These are phyloP conservation scores for Lotmaria passim DNA, from an alignment of 208 protist genomes.

Conservation along the genomic window DNA sequence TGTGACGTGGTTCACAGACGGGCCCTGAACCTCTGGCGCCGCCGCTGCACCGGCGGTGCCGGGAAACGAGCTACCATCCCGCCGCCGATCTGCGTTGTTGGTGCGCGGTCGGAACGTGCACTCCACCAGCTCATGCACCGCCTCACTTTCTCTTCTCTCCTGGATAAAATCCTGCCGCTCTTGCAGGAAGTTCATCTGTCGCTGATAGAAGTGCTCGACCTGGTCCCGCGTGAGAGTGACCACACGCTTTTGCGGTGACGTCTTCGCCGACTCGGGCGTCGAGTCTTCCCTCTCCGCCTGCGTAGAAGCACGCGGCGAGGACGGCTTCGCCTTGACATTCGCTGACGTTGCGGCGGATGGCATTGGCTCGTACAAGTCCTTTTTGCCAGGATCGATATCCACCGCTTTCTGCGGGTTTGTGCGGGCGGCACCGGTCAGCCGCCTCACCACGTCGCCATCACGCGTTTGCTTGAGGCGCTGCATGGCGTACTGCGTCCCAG, in stretches of 20 bases:
- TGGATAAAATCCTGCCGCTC: conserved; percentile 28
- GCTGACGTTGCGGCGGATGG: not conserved
- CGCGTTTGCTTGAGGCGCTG: conserved; percentile 29
- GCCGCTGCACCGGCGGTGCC: not conserved
- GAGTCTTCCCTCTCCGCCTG: not conserved
- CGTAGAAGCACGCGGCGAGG: not conserved
- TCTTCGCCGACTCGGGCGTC: not conserved
- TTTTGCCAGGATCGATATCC: not conserved
- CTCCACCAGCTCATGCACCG: conserved; percentile 61
- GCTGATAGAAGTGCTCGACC: conserved; percentile 60
- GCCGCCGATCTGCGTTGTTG: conserved; percentile 36
- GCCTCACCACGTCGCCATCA: conserved; percentile 75
- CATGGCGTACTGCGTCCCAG: conserved; percentile 64
- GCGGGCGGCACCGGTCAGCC: conserved; percentile 39
- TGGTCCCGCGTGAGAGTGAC: conserved; percentile 27
- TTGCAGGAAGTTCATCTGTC: conserved; percentile 47
- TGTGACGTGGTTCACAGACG: conserved; percentile 37
- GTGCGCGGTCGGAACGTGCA: conserved; percentile 85
- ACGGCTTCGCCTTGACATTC: not conserved
- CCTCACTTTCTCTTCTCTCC: conserved; percentile 32
- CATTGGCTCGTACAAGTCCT: conserved; percentile 13
- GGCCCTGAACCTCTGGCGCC: not conserved
- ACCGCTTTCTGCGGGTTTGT: not conserved
- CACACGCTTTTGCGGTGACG: conserved; percentile 1
- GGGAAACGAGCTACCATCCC: not conserved